A percentile compares a stretch with the other conserved stretches of the same genome.
Conservation (phyloP, 768 basidiomycete genomes). For the Dentipellis fragilis region DNA sequence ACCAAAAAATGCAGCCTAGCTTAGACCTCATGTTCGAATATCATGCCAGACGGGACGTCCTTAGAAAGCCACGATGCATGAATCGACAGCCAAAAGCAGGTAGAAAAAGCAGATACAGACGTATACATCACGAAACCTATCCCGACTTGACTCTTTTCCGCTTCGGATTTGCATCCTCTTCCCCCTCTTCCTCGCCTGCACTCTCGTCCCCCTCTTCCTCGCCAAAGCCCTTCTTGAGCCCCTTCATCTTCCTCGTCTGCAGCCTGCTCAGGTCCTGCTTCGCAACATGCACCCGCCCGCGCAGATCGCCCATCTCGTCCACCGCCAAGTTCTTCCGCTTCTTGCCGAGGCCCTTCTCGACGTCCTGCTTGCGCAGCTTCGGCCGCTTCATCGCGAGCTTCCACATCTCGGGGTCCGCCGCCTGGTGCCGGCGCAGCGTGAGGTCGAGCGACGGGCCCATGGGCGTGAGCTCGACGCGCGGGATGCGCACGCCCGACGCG, state of each 20-base stretch:
- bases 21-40: no score
- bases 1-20: no score
- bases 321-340: slow-evolving; percentile 92
- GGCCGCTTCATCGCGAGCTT: slow-evolving; percentile 76
- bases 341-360: slow-evolving; percentile 84
- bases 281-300: slow-evolving; percentile 81
- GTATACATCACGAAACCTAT: not conserved
- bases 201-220: slow-evolving; percentile 11
- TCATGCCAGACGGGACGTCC: no score
- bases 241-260: slow-evolving; percentile 96
- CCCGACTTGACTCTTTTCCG: slow-evolving; percentile 9
- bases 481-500: slow-evolving; percentile 68
- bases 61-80: no score
- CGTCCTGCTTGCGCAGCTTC: slow-evolving; percentile 80
- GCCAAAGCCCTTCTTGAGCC: slow-evolving; percentile 40
- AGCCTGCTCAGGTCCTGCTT: slow-evolving; percentile 82
- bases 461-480: slow-evolving; percentile 70
- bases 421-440: slow-evolving; percentile 59
- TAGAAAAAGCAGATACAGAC: not conserved
- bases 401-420: slow-evolving; percentile 68
- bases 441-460: slow-evolving; percentile 93
- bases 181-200: slow-evolving; percentile 10
- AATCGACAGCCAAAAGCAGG: no score
- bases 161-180: slow-evolving; percentile 12
- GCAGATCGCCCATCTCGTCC: slow-evolving; percentile 95